Evolutionary conservation across 2,329 filamentous ascomycete species (phyloP).

Genomic region (Aspergillus sp.): DNA sequence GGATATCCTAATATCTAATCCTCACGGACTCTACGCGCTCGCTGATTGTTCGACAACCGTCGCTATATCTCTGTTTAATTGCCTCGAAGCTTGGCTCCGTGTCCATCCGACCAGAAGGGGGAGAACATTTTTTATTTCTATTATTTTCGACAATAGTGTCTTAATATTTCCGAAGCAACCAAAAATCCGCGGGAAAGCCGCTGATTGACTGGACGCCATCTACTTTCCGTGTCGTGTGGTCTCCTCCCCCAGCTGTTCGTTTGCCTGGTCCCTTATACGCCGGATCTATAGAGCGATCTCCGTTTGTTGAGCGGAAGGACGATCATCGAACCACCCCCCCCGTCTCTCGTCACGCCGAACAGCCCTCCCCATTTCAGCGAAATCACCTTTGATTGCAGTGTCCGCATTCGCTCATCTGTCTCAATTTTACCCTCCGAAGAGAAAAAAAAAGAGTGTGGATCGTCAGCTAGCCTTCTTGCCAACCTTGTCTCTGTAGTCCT

Average conservation of each 20-base stretch:
- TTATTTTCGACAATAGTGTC: background rate
- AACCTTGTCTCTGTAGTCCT: conserved; percentile 15
- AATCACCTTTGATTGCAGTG: background rate
- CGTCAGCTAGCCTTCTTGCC: conserved; percentile 11
- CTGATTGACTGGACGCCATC: conserved; percentile 9
- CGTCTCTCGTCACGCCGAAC: conserved; percentile 10
- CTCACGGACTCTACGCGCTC: conserved; percentile 19
- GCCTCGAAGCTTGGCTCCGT: conserved; percentile 9
- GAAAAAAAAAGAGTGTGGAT: conserved; percentile 18
- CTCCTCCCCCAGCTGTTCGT: conserved; percentile 16
- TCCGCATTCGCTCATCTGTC: conserved; percentile 6
- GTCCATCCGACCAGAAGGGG: conserved; percentile 7
- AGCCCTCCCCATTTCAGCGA: conserved; percentile 1
- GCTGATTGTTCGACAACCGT: conserved; percentile 24
- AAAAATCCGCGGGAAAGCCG: background rate
- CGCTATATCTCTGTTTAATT: conserved; percentile 18
- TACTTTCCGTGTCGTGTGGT: conserved; percentile 13
- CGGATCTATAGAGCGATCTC: conserved; percentile 20
- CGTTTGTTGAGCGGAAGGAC: conserved; percentile 24
- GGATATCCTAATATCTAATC: conserved; percentile 24
- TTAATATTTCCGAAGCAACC: conserved; percentile 8
- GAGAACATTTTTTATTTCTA: background rate
- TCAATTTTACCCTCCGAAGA: conserved; percentile 5
- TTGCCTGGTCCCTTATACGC: conserved; percentile 19
- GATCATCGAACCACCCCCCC: conserved; percentile 15